Conservation (phyloP, 2,329 filamentous ascomycete species). For the Didymella pinodella region DNA sequence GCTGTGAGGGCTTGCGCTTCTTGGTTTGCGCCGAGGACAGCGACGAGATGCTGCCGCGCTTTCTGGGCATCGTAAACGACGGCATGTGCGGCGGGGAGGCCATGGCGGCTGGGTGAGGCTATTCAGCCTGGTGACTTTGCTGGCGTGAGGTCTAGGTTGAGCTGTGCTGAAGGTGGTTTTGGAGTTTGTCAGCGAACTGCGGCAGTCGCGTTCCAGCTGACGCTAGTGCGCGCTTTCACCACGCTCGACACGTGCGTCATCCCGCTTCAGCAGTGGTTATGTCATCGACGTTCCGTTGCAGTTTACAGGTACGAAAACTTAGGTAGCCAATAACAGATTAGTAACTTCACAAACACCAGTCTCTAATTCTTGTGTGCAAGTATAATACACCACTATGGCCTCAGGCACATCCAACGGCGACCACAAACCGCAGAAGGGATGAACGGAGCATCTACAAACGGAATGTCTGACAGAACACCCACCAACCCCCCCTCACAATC, state of each 20-base stretch:
- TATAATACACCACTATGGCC: conserved; percentile 22
- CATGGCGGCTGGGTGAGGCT: conserved; percentile 45
- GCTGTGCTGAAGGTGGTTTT: conserved; percentile 6
- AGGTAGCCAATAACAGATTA: not conserved
- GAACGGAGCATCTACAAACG: conserved; percentile 1
- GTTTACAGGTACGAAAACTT: not conserved
- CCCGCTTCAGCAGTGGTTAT: conserved; percentile 31
- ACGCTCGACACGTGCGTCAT: conserved; percentile 24
- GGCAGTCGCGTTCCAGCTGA: conserved; percentile 26
- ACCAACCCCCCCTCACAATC: conserved; percentile 1
- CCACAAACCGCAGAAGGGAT: conserved; percentile 17
- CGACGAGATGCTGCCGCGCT: conserved; percentile 66
- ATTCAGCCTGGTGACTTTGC: not conserved
- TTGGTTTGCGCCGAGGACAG: conserved; percentile 60
- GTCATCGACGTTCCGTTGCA: conserved; percentile 32
- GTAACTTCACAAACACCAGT: not conserved
- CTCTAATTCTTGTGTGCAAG: not conserved
- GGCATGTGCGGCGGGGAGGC: conserved; percentile 66
- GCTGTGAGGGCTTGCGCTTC: conserved; percentile 75
- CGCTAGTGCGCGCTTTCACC: conserved; percentile 27
- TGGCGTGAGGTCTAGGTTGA: not conserved
- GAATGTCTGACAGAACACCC: not conserved
- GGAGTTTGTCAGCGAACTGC: conserved; percentile 7
- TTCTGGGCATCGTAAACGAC: conserved; percentile 65
- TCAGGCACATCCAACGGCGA: conserved; percentile 26